phyloP scores from a whole-genome alignment of 169 alveolate species.

The Cryptosporidium sp. region DNA sequence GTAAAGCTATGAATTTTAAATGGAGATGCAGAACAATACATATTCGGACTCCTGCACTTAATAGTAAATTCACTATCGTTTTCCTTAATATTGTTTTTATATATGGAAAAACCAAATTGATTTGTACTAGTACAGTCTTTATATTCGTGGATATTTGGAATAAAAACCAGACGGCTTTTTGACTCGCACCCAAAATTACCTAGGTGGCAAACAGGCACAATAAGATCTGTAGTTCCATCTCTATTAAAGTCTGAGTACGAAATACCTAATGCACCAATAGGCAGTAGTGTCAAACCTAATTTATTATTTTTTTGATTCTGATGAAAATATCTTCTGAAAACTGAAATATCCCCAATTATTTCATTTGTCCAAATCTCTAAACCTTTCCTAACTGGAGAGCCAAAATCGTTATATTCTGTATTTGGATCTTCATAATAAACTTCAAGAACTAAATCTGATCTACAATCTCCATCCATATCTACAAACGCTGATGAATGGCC shows the following conservation, averaged over 20 bases:
- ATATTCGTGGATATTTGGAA: constrained; percentile 63
- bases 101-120: constrained; percentile 16
- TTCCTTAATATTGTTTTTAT: neutral
- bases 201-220: constrained; percentile 82
- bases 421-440: constrained; percentile 74
- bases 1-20: constrained; percentile 78
- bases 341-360: constrained; percentile 16
- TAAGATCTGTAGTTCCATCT: constrained; percentile 86
- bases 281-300: constrained; percentile 1
- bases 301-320: constrained; percentile 7
- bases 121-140: constrained; percentile 12
- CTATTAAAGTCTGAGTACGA: constrained; percentile 85
- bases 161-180: constrained; percentile 66
- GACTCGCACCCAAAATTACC: constrained; percentile 38
- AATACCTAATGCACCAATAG: constrained; percentile 78
- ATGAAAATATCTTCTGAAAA: constrained; percentile 5
- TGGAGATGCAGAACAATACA: constrained; percentile 82
- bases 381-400: constrained; percentile 19
- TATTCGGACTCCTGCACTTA: constrained; percentile 83
- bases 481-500: constrained; percentile 86
- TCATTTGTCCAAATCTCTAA: constrained; percentile 58
- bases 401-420: neutral
- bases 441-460: constrained; percentile 86
- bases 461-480: constrained; percentile 89
- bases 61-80: constrained; percentile 53